Base-by-base conservation (phyloP, 2,329 filamentous ascomycete genomes). In the Pestalotiopsis sp. region DNA sequence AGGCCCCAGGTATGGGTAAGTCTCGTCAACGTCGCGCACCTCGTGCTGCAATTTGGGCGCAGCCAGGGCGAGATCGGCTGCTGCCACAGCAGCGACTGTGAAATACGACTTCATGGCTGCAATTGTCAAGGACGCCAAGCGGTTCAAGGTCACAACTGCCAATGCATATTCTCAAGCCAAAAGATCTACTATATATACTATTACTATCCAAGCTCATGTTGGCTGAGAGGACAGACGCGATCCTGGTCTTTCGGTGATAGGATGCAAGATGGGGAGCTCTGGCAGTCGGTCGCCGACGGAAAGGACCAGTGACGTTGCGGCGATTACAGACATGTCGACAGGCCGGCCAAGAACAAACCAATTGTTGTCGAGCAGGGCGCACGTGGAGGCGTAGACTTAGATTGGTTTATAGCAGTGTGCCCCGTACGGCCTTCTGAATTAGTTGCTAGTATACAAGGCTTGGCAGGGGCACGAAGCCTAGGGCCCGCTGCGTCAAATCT, bases 1-100 rank as follows among this genome's bases (percentile, higher is more conserved):
- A 7, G 63, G 63, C 2, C 63, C 63, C 5, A 35, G 4, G 26
- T 65, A 65, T 9, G 44, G 44, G 63, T 65, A 65, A 20, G 63
- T 65, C 63, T 55, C 48, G 35, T 65, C 63, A 7, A 65, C 44
- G 24, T 65, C 63, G 26, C 63, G 63, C 20, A 61, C 58, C 5
- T 61, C 58, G 58, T 61, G 58, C 30, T 61, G 58, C 13, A 61
- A 17, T 35, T 39, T 61, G 58, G 58, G 58, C 30, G 58, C 58
- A 61, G 58, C 58, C 38, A 35, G 58, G 17, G 58, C 30, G n/a
- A 38, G 58, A n/a, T 35, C 30, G 26, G 17, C 30, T 20, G 35
- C n/a, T 11, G 14, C n/a, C 1, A 30, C 58, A 14, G 35, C 58
- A 14, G 58, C 58, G 30, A 39, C 11, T 22, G 26, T 39, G 17